Conservation (phyloP, 2,329 filamentous ascomycete genomes). For the Aspergillus candidus region DNA sequence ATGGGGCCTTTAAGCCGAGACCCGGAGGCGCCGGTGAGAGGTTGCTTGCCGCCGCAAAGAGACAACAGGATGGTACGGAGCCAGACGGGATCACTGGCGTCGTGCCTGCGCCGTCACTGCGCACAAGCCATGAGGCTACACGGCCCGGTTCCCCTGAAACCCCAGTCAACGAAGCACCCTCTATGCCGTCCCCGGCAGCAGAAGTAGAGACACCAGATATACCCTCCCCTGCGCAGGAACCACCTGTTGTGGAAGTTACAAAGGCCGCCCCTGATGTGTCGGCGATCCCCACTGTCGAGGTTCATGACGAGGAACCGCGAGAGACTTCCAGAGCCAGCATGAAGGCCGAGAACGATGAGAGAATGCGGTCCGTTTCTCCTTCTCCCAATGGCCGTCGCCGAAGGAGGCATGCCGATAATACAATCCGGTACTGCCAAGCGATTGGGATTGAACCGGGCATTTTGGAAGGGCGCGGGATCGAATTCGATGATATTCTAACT, state of each 20-base stretch:
- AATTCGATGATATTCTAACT: slow-evolving; percentile 75
- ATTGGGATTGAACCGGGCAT: slow-evolving; percentile 71
- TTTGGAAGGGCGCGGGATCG: slow-evolving; percentile 68
- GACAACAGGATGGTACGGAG: slow-evolving; percentile 52
- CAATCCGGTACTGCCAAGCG: slow-evolving; percentile 68
- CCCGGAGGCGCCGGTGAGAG: slow-evolving; percentile 80
- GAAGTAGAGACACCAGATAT: slow-evolving; percentile 9
- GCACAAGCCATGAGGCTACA: slow-evolving; percentile 37
- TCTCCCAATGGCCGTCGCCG: slow-evolving; percentile 49
- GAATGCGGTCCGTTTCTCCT: slow-evolving; percentile 30
- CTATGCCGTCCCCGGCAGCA: slow-evolving; percentile 14
- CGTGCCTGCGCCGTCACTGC: slow-evolving; percentile 64
- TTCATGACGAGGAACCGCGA: slow-evolving; percentile 14
- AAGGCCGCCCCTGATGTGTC: slow-evolving; percentile 26
- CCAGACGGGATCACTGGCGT: slow-evolving; percentile 88
- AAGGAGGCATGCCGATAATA: slow-evolving; percentile 63
- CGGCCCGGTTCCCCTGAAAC: slow-evolving; percentile 25
- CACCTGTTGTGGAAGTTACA: slow-evolving; percentile 37
- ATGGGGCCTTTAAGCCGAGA: slow-evolving; percentile 75
- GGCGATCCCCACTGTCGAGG: slow-evolving; percentile 19
- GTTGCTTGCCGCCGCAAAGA: slow-evolving; percentile 53
- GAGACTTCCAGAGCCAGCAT: slow-evolving; percentile 19
- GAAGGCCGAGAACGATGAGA: slow-evolving; percentile 18
- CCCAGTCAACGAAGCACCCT: slow-evolving; percentile 24
- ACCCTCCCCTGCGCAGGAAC: slow-evolving; percentile 12